Evolutionary conservation across 495 filamentous ascomycete species (phyloP).

Genomic region (Penicillium crystallinum): DNA sequence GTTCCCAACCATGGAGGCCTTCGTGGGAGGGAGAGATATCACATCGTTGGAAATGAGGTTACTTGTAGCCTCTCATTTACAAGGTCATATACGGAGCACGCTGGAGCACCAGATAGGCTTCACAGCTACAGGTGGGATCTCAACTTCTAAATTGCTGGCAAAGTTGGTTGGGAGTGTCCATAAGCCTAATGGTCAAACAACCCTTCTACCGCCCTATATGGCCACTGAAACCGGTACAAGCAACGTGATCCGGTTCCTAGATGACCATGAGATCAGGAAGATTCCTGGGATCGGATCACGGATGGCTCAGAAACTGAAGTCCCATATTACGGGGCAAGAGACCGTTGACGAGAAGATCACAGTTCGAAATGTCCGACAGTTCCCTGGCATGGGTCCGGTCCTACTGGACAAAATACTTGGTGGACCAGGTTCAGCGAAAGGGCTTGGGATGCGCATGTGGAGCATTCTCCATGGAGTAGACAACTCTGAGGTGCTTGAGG

Average conservation of each 20-base stretch:
- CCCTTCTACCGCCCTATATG: conserved; percentile 62
- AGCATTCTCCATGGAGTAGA: conserved; percentile 69
- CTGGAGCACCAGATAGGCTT: conserved; percentile 78
- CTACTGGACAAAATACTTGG: conserved; percentile 60
- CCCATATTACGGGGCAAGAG: conserved; percentile 49
- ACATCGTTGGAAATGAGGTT: conserved; percentile 48
- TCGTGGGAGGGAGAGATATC: neutral
- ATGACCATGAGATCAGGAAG: conserved; percentile 69
- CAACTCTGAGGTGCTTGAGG: conserved; percentile 60
- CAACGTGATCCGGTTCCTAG: conserved; percentile 65
- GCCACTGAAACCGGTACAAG: conserved; percentile 19
- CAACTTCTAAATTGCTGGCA: conserved; percentile 76
- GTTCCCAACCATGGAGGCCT: conserved; percentile 36
- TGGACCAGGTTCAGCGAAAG: conserved; percentile 62
- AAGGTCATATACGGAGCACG: conserved; percentile 59
- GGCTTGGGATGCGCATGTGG: conserved; percentile 67
- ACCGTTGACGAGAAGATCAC: conserved; percentile 52
- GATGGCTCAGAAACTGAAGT: conserved; percentile 63
- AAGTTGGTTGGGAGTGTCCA: conserved; percentile 81
- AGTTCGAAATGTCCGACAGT: conserved; percentile 59
- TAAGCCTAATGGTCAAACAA: conserved; percentile 83
- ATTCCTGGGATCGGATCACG: conserved; percentile 84
- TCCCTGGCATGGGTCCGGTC: conserved; percentile 54
- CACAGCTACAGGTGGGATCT: conserved; percentile 80
- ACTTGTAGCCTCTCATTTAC: conserved; percentile 68